Percentiles rank a stretch among this genome's conserved stretches.
phyloP scores from a whole-genome alignment of 768 basidiomycete genomes.

The Termitomyces titanicus region DNA sequence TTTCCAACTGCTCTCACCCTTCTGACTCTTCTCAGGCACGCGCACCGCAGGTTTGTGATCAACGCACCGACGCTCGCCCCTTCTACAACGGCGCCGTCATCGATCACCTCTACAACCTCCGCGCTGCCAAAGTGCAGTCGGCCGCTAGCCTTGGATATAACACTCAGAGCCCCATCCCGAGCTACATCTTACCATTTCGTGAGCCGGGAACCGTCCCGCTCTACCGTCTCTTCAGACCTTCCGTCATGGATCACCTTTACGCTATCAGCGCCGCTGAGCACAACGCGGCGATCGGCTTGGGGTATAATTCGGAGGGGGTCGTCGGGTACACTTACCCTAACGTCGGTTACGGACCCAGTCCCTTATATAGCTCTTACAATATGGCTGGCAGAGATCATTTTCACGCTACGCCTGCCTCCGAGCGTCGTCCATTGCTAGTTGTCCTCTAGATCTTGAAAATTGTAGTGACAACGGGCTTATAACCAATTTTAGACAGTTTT shows the following conservation, averaged over 20 bases:
- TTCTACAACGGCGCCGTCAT: neutral
- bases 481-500: too few relatives aligned
- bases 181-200: conserved; percentile 5
- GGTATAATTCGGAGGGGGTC: conserved; percentile 16
- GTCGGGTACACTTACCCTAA: conserved; percentile 18
- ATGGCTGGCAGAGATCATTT: conserved; percentile 17
- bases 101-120: conserved; percentile 15
- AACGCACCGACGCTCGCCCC: neutral
- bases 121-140: neutral
- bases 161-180: conserved; percentile 8
- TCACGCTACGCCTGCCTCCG: conserved; percentile 18
- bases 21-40: too few relatives aligned
- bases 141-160: neutral
- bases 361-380: conserved; percentile 20
- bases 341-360: conserved; percentile 4
- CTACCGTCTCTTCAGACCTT: conserved; percentile 12
- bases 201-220: conserved; percentile 12
- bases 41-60: too few relatives aligned
- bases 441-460: too few relatives aligned
- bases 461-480: too few relatives aligned
- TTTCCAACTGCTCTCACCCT: too few relatives aligned
- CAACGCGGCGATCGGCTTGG: conserved; percentile 3
- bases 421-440: too few relatives aligned
- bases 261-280: conserved; percentile 9
- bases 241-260: conserved; percentile 18